Evolutionary conservation across 23 red algal genomes (phyloP).

Genomic region (Gracilariopsis chorda): DNA sequence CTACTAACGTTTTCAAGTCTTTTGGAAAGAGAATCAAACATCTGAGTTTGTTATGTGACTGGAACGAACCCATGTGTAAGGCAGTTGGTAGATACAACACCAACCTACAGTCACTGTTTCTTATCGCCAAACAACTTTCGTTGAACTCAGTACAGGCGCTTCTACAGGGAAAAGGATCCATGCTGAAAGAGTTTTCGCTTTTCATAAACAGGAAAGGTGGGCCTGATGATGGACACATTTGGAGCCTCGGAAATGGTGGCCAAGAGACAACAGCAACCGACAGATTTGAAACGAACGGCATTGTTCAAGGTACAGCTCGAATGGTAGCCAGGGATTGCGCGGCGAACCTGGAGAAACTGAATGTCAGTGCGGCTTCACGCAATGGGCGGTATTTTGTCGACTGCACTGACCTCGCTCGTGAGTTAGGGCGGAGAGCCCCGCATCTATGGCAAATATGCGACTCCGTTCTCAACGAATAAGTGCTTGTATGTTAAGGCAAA

Average conservation of each 20-base stretch:
- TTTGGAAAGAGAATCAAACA: conserved; percentile 46
- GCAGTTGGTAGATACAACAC: conserved; percentile 54
- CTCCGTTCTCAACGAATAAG: not conserved
- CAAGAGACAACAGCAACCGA: conserved; percentile 2
- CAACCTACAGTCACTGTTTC: conserved; percentile 40
- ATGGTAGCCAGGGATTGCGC: conserved; percentile 46
- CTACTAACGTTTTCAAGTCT: conserved; percentile 25
- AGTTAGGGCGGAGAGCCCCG: conserved; percentile 39
- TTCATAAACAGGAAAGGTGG: conserved; percentile 36
- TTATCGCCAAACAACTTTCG: conserved; percentile 26
- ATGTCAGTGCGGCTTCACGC: conserved; percentile 33
- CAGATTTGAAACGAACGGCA: not conserved
- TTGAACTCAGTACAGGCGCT: conserved; percentile 17
- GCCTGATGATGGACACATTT: not conserved
- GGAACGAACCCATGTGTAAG: conserved; percentile 50
- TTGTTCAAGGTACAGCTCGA: conserved; percentile 36
- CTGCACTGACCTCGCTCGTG: conserved; percentile 24
- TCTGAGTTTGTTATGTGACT: conserved; percentile 54
- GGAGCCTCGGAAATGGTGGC: not conserved
- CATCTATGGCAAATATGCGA: conserved; percentile 55
- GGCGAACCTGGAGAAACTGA: conserved; percentile 50
- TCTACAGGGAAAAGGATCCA: not conserved
- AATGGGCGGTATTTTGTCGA: conserved; percentile 32
- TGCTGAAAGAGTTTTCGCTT: conserved; percentile 41
- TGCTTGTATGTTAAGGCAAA: no score